A percentile compares a stretch with the other conserved stretches of the same genome.
phyloP scores from a whole-genome alignment of 495 filamentous ascomycete species.

The Aspergillus olivimuriae region DNA sequence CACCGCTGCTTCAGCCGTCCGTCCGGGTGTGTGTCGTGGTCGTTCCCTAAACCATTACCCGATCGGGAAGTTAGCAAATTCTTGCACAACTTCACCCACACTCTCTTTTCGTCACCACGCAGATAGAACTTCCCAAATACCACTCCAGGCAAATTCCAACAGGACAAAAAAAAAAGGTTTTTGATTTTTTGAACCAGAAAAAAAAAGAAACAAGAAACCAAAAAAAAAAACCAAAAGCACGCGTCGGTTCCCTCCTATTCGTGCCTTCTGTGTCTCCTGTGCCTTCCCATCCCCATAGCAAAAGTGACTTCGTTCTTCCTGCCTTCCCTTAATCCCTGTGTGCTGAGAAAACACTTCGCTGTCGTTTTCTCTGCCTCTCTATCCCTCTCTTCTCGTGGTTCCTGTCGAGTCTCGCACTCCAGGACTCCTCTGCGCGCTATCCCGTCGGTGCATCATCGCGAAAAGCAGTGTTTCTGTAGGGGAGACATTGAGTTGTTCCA shows the following conservation, averaged over 20 bases:
- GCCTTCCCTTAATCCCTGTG: slow-evolving; percentile 6
- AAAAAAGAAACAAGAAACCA: slow-evolving; percentile 10
- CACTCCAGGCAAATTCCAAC: slow-evolving; percentile 15
- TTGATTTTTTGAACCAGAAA: slow-evolving; percentile 5
- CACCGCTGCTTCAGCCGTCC: too few relatives aligned
- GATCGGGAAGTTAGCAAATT: slow-evolving; percentile 24
- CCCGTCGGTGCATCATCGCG: slow-evolving; percentile 5
- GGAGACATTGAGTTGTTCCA: slow-evolving; percentile 99
- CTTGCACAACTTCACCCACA: slow-evolving; percentile 13
- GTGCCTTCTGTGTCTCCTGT: slow-evolving; percentile 14
- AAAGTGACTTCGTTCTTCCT: slow-evolving; percentile 6
- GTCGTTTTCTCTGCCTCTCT: slow-evolving; percentile 31
- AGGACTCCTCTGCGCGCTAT: slow-evolving; percentile 5
- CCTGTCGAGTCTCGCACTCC: slow-evolving; percentile 10
- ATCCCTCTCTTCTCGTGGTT: slow-evolving; percentile 8
- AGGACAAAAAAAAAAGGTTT: slow-evolving; percentile 14
- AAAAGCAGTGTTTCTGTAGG: slow-evolving; percentile 47
- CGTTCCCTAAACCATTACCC: too few relatives aligned
- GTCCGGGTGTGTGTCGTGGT: too few relatives aligned
- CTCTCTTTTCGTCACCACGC: slow-evolving; percentile 22
- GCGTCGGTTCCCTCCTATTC: too few relatives aligned
- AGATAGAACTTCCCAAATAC: slow-evolving; percentile 35
- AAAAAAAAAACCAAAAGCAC: too few relatives aligned
- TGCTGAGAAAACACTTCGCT: slow-evolving; percentile 45
- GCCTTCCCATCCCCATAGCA: slow-evolving; percentile 6